phyloP scores from a whole-genome alignment of 1,284 basidiomycete species.

The Meripilus lineatus region DNA sequence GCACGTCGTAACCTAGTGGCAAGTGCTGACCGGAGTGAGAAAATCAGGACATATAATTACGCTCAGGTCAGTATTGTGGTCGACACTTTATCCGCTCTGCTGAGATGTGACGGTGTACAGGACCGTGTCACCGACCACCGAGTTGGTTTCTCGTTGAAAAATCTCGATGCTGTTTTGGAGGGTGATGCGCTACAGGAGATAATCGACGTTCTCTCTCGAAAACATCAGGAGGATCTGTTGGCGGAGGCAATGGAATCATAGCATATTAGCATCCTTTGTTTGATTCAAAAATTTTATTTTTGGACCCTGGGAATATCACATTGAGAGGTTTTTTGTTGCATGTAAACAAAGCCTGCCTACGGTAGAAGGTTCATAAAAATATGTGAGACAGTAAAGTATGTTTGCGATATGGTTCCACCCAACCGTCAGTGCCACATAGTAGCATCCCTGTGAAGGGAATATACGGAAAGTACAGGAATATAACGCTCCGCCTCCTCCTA shows the following conservation, averaged over 20 bases:
- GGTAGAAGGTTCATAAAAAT: too few species aligned
- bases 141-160: conserved; percentile 74
- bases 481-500: too few species aligned
- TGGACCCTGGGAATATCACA: too few species aligned
- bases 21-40: conserved; percentile 83
- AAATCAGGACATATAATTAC: conserved; percentile 92
- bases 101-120: conserved; percentile 31
- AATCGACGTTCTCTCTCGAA: conserved; percentile 57
- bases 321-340: too few species aligned
- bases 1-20: conserved; percentile 71
- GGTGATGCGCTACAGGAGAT: conserved; percentile 69
- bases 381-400: too few species aligned
- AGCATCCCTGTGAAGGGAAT: too few species aligned
- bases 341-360: too few species aligned
- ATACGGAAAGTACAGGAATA: too few species aligned
- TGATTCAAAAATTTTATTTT: too few species aligned
- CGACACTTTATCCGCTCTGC: neutral
- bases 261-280: too few species aligned
- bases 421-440: too few species aligned
- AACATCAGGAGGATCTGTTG: conserved; percentile 62
- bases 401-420: too few species aligned
- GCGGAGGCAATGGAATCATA: conserved; percentile 58
- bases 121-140: conserved; percentile 92
- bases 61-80: conserved; percentile 57
- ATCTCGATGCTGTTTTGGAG: conserved; percentile 72